Evolutionary conservation across 768 basidiomycete genomes (phyloP), one percentile per base, ranked within the genome.

Genomic region (Tephrocybe sp.): DNA sequence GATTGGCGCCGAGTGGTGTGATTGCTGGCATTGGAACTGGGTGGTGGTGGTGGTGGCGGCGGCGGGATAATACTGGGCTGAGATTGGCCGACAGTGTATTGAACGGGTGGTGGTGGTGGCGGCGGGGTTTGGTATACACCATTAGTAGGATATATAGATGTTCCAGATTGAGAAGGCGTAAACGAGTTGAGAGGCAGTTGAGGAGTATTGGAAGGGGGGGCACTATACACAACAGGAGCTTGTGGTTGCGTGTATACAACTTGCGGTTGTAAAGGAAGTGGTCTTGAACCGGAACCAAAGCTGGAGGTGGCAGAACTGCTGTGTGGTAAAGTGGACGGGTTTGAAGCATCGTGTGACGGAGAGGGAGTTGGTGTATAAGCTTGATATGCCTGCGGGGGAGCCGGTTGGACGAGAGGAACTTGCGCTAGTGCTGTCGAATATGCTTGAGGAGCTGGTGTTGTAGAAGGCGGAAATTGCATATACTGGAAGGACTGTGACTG

Each of bases 251-350:
- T 51, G 58, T 75, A 70, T 11, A 69, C 56, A 45, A 69, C 57
- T 62, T 77, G 77, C 12, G 78, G 77, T 50, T 74, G 74, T 46
- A 64, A 71, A 21, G 78, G 77, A 21, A 78, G 62, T 24, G 78
- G 77, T 34, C 78, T 70, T 6, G 75, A 72, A 36, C 68, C 59
- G 46, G 71, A 60, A 41, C 71, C 62, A 15, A 58, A 53, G 49
- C 63, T 66, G 14, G 68, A 65, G 8, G 63, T 63, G 8, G 65
- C 50, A 11, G 63, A 56, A 57, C 61, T 65, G 60, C 59, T 68
- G 36, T 71, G 57, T 38, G 70, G 62, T 24, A 69, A 62, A 17
- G 71, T 50, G 14, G 67, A 50, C 11, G 66, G 60, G 49, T 51
- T 58, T 14, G 67, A 61, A 46, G 55, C 57, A 28, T 73, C 73